Evolutionary conservation across 2,329 filamentous ascomycete genomes (phyloP), one percentile per base, ranked within the genome.

Genomic region (Ploettnerulaceae sp.): DNA sequence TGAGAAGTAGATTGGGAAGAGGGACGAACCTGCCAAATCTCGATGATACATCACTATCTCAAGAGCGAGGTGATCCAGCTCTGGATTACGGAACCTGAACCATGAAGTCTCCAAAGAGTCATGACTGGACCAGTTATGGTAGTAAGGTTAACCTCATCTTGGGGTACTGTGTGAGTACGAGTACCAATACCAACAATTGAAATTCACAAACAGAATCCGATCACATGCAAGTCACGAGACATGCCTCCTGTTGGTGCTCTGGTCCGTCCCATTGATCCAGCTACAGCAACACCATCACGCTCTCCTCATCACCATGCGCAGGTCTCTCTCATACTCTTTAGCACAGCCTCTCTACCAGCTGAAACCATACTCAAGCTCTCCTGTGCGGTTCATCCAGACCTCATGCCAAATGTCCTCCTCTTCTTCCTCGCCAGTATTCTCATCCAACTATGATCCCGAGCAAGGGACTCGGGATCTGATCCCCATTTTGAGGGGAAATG

Each of bases 401-500:
- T 18, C 17, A 15, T 21, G 1, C 24, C 35, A n/a, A 34, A 40
- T 40, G 29, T 24, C 38, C n/a, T 29, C 42, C n/a, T 28, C 38
- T 4, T 25, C 36, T 37, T 12, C 31, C n/a, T 4, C 34, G 5
- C 48, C 44, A 12, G 15, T 11, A 6, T 57, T 60, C 47, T 53
- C 56, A 7, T 45, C 47, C 8, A 51, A 38, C 31, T 60, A 58
- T 38, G 9, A 41, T 1, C 32, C 45, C 5, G 35, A 31, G 7
- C 29, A 52, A 41, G 57, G 42, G 1, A 22, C 14, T 5, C 21
- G 34, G 31, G 54, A 56, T 17, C 38, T 61, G 11, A 9, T 18
- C 3, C 42, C 53, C 0, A 46, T 62, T 2, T 24, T 61, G 11
- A 48, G 43, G 9, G 37, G 31, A 3, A 46, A 51, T 22, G 58